phyloP scores from a whole-genome alignment of 768 basidiomycete species.

The Crucibulum laeve region DNA sequence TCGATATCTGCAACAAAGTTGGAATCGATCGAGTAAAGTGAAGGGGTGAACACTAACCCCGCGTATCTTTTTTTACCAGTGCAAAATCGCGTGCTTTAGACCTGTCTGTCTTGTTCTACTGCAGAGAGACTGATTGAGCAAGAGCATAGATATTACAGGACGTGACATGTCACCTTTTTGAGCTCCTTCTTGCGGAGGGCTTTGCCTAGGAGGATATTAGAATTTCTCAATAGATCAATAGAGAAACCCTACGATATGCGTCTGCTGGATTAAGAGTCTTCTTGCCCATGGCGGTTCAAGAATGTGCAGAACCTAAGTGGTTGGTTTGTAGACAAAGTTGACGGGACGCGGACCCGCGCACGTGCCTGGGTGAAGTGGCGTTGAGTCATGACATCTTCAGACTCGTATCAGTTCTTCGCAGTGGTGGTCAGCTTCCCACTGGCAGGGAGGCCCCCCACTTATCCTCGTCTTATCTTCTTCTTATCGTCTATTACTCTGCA shows the following conservation, averaged over 20 bases:
- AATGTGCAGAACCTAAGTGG: background rate
- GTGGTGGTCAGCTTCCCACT: slow-evolving; percentile 40
- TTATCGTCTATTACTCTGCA: background rate
- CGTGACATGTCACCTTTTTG: slow-evolving; percentile 65
- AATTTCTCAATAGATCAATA: background rate
- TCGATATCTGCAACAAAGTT: slow-evolving; percentile 57
- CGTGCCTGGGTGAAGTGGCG: slow-evolving; percentile 19
- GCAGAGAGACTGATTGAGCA: slow-evolving; percentile 16
- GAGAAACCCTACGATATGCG: slow-evolving; percentile 66
- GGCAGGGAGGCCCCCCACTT: slow-evolving; percentile 40
- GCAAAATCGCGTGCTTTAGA: slow-evolving; percentile 81
- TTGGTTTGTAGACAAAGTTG: background rate
- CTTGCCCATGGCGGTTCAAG: slow-evolving; percentile 82
- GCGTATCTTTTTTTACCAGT: slow-evolving; percentile 93
- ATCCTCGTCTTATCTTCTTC: slow-evolving; percentile 3
- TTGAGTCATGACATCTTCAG: slow-evolving; percentile 33
- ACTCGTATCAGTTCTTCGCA: slow-evolving; percentile 17
- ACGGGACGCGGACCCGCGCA: slow-evolving; percentile 21
- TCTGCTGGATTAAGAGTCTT: slow-evolving; percentile 94
- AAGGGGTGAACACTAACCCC: slow-evolving; percentile 40
- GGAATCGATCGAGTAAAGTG: background rate
- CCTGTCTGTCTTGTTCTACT: slow-evolving; percentile 90
- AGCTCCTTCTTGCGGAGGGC: slow-evolving; percentile 91
- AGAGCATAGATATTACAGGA: background rate
- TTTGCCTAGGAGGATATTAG: slow-evolving; percentile 57